Conservation (phyloP, 345 rosid species). For the Eucalyptus virginea region DNA sequence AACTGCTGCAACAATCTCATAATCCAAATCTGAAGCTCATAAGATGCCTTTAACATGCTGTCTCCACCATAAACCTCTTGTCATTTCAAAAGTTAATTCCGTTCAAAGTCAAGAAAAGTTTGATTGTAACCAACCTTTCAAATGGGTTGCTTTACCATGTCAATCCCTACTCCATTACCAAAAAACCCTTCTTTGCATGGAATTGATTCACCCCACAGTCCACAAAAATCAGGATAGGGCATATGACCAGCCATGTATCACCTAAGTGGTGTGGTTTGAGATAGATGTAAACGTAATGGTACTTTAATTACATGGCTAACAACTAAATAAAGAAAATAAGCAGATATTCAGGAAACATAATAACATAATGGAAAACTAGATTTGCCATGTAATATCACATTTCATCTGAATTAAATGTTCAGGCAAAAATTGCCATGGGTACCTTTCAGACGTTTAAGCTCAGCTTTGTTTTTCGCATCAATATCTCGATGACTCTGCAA, state of each 20-base stretch:
- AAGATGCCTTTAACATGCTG: background rate
- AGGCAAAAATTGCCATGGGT: background rate
- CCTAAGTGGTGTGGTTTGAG: background rate
- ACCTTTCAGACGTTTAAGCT: constrained; percentile 66
- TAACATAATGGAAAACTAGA: background rate
- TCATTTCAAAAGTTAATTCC: background rate
- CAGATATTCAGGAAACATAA: background rate
- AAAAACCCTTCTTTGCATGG: background rate
- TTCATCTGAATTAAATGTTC: background rate
- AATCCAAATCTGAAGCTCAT: background rate
- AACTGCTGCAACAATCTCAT: background rate
- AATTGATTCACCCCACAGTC: background rate
- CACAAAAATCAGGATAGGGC: background rate
- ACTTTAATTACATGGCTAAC: background rate
- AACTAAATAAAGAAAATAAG: background rate
- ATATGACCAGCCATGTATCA: background rate
- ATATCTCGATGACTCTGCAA: constrained; percentile 47
- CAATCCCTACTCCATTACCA: background rate
- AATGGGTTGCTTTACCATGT: background rate
- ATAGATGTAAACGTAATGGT: background rate
- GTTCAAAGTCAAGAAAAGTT: background rate
- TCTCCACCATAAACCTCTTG: background rate
- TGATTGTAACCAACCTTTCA: background rate
- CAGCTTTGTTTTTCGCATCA: constrained; percentile 62
- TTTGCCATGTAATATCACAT: background rate